Evolutionary conservation across 345 rosid species (phyloP), one percentile per base, ranked within the genome.

Genomic region (Erysimum cheiranthoides): DNA sequence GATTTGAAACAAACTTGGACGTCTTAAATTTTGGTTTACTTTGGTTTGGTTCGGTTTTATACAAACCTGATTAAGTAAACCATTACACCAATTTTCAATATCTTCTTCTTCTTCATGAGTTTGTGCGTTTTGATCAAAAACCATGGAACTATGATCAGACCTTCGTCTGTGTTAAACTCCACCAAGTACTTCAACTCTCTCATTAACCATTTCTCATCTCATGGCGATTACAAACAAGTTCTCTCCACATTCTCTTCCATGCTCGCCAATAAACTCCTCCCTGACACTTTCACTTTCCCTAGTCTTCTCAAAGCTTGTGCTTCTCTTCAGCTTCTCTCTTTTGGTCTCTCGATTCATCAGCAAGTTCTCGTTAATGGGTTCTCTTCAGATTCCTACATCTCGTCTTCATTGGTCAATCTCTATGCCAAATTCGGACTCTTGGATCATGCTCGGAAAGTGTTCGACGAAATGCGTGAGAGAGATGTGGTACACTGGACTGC

Each of bases 251-350:
- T 34, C 80, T 66, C 80, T 38, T 77, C 85, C 28, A 83, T 78
- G 82, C 86, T 83, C 83, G 67, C 63, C 7, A 16, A 54, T 18
- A 71, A 66, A 65, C 13, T 73, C 38, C 63, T 64, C 17, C 78
- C 83, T 14, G 88, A 86, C 64, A 54, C 85, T 63, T 70, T 65
- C 61, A 80, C 79, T 14, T 85, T 82, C 75, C 90, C 90, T 3
- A 79, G 81, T 75, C 82, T 86, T 60, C 84, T 86, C 79, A 88
- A 85, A 73, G 84, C 84, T 16, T 88, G 88, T 76, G 67, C 88
- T 73, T 80, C 83, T 28, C 71, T 85, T 25, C 70, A 73, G 17
- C 76, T 79, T 35, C 61, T 80, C 25, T 80, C 87, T 14, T 75
- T 79, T 0, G 90, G 90, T 51, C 70, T 82, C 13, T 80, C 84